Base-by-base conservation (phyloP, 140 eudicot genomes). In the Ambrosia hybrid region DNA sequence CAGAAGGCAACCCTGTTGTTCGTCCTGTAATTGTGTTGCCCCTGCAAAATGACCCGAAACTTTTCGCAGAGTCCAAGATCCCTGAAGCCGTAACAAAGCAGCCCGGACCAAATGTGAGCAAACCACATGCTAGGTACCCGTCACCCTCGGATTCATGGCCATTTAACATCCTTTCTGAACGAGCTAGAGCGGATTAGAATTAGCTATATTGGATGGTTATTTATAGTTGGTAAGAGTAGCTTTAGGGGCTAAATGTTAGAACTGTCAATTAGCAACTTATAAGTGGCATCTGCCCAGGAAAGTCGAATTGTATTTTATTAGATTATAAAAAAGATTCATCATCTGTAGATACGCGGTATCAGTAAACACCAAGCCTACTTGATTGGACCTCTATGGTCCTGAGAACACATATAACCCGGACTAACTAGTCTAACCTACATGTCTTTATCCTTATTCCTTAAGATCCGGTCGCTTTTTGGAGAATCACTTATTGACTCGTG, bases 131-230 rank as follows among this genome's bases (percentile, higher is more conserved):
- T 58, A 86, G 96, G 34, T 89, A 89, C 75, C 88, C 92, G 6
- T 89, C 88, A 4, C 67, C 90, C 21, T 80, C 82, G 10, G 90
- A 86, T 80, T 81, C 87, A 14, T 89, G 96, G 96, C 80, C 92
- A 6, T 76, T 85, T 67, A 82, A 84, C 49, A 75, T 89, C 80
- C 92, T 89, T 73, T 72, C 82, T 6, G 78, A 74, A 78, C 78
- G 75, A 39, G 36, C 73, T 66, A 67, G 52, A 70, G 67, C 71
- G 43, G 72, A 77, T 57, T 66, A 77, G 77, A 52, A 63, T 72
- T 9, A 16, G 14, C 11, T 10, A 15, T 36, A 15, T 36, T 38
- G 52, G 37, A 39, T 4, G 3, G 43, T 55, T 51, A 7, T 21
- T 21, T 37, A n/a, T 66, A 51, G 72, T 55, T 53, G 51, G 51